Evolutionary conservation across 495 filamentous ascomycete species (phyloP).

Genomic region (Rostrohypoxylon terebratum): DNA sequence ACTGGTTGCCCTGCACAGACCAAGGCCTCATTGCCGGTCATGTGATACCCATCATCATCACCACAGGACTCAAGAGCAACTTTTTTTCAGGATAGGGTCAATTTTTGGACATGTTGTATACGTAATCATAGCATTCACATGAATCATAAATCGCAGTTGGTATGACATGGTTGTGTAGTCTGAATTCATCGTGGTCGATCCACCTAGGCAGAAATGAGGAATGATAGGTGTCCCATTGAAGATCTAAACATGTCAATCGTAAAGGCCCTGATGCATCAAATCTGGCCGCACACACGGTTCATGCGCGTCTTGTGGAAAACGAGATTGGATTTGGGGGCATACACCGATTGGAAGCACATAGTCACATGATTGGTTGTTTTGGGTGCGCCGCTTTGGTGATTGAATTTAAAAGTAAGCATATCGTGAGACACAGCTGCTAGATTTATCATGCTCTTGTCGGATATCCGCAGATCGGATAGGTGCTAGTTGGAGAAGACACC

Average conservation of each 20-base stretch:
- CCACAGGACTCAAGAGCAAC: neutral
- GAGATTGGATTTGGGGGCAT: too few relatives aligned
- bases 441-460: neutral
- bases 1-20: neutral
- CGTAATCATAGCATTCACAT: neutral
- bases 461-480: neutral
- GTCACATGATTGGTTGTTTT: neutral
- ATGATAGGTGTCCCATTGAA: too few relatives aligned
- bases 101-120: neutral
- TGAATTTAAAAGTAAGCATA: neutral
- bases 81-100: neutral
- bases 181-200: too few relatives aligned
- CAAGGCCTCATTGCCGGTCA: neutral
- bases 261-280: too few relatives aligned
- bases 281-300: too few relatives aligned
- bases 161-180: too few relatives aligned
- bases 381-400: neutral
- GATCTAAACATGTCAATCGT: too few relatives aligned
- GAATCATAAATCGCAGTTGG: too few relatives aligned
- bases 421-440: neutral
- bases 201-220: too few relatives aligned
- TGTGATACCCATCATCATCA: neutral
- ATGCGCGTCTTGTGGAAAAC: too few relatives aligned
- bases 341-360: too few relatives aligned
- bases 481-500: slow-evolving; percentile 9